A percentile compares a stretch with the other conserved stretches of the same genome.
phyloP scores from a whole-genome alignment of 306 rosid species.

The Luffa aegyptiaca region DNA sequence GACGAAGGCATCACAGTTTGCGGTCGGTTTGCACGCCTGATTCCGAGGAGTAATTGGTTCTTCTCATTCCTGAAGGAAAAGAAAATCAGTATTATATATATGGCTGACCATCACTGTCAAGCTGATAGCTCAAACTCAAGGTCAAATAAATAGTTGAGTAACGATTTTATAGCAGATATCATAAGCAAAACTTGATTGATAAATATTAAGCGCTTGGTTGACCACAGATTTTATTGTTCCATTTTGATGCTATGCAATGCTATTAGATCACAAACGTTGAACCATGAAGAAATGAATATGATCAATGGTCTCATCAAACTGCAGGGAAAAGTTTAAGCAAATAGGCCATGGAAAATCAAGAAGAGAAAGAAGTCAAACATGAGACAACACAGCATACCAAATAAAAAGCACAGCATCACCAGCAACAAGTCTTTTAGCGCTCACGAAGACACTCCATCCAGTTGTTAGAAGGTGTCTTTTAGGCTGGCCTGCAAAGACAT shows the following conservation, averaged over 20 bases:
- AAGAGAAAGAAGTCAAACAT: neutral
- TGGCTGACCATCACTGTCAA: neutral
- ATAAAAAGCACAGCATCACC: conserved; percentile 96
- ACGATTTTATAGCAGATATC: neutral
- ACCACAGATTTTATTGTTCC: neutral
- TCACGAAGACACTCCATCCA: conserved; percentile 98
- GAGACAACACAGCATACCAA: conserved; percentile 43
- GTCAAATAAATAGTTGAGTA: neutral
- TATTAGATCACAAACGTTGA: neutral
- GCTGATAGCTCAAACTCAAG: neutral
- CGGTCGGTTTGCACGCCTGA: conserved; percentile 83
- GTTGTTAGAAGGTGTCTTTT: conserved; percentile 97
- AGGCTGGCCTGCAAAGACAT: conserved; percentile 75
- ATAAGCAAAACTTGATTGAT: neutral
- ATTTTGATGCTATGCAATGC: neutral
- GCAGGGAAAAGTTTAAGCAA: neutral
- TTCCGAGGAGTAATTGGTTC: conserved; percentile 89
- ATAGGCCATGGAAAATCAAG: neutral
- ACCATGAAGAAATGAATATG: neutral
- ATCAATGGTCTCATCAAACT: neutral
- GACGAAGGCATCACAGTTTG: conserved; percentile 99
- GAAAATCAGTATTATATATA: neutral
- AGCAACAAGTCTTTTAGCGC: conserved; percentile 93
- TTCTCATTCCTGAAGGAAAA: conserved; percentile 66
- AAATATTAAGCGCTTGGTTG: neutral